Percentiles rank a stretch among this genome's conserved stretches.
phyloP scores from a whole-genome alignment of 768 basidiomycete genomes.

The Hygrophorus russula region DNA sequence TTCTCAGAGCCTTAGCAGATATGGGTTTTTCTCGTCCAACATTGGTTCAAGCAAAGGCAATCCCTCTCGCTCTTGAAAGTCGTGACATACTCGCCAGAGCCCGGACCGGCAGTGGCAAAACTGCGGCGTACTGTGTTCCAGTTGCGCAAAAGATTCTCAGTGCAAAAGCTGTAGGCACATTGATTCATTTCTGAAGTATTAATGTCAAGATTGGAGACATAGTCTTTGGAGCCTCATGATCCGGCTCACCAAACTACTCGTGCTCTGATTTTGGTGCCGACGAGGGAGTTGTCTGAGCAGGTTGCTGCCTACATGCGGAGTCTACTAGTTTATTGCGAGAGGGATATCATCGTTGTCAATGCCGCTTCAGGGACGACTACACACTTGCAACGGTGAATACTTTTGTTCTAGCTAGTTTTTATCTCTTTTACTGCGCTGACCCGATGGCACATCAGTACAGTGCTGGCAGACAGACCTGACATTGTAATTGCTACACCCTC shows the following conservation, averaged over 20 bases:
- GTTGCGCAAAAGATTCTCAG: slow-evolving; percentile 79
- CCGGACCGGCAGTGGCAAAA: slow-evolving; percentile 94
- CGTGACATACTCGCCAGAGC: slow-evolving; percentile 89
- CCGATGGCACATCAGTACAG: slow-evolving; percentile 7
- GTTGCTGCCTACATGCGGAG: slow-evolving; percentile 58
- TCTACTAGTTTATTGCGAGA: slow-evolving; percentile 70
- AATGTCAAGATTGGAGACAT: not conserved
- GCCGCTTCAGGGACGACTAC: slow-evolving; percentile 60
- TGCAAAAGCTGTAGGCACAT: slow-evolving; percentile 60
- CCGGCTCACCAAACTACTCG: slow-evolving; percentile 48
- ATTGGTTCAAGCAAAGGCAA: slow-evolving; percentile 82
- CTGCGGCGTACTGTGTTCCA: slow-evolving; percentile 90
- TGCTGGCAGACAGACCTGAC: slow-evolving; percentile 58
- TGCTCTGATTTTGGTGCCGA: slow-evolving; percentile 77
- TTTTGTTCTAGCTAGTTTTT: not conserved
- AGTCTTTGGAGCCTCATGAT: slow-evolving; percentile 31
- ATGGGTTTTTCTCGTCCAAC: slow-evolving; percentile 87
- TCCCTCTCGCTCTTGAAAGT: slow-evolving; percentile 84
- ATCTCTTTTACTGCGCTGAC: not conserved
- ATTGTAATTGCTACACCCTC: slow-evolving; percentile 75
- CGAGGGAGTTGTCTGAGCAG: slow-evolving; percentile 88
- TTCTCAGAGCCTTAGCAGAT: slow-evolving; percentile 85
- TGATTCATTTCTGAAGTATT: slow-evolving; percentile 3
- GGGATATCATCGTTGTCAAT: slow-evolving; percentile 61
- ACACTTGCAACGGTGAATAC: slow-evolving; percentile 60